Conservation (phyloP, 2,329 filamentous ascomycete genomes). For the Albophoma yamanashiensis region DNA sequence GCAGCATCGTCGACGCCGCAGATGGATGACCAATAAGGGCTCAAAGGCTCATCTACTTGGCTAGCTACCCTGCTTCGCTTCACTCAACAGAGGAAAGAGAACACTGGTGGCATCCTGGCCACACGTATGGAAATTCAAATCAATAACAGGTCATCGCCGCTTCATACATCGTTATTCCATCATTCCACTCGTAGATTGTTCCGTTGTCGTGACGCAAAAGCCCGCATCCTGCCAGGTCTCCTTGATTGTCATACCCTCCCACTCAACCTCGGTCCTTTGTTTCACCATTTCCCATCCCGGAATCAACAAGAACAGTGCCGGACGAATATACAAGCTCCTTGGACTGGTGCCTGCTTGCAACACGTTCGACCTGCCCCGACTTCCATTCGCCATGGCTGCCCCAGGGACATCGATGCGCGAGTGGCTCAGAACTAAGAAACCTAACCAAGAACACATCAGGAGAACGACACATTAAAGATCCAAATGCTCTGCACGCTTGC, state of each 20-base stretch:
- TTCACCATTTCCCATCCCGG: background rate
- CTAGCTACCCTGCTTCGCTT: background rate
- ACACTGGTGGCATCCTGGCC: background rate
- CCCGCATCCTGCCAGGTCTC: background rate
- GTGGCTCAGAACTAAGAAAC: background rate
- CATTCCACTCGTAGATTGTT: background rate
- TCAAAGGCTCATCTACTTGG: background rate
- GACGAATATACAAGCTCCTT: slow-evolving; percentile 3
- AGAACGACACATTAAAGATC: background rate
- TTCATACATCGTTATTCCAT: slow-evolving; percentile 1
- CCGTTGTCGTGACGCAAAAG: background rate
- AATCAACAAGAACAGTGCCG: background rate
- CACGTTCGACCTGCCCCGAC: background rate
- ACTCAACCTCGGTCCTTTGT: background rate
- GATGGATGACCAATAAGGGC: background rate
- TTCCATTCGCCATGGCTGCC: background rate
- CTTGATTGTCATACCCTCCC: background rate
- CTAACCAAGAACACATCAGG: background rate
- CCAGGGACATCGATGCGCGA: background rate
- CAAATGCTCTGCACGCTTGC: slow-evolving; percentile 4
- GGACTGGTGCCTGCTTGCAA: slow-evolving; percentile 1
- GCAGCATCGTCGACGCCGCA: background rate
- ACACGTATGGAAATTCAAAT: background rate
- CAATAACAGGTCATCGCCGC: background rate
- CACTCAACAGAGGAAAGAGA: background rate